Evolutionary conservation across 2,329 filamentous ascomycete species (phyloP).

Genomic region (Lachnellula suecica): DNA sequence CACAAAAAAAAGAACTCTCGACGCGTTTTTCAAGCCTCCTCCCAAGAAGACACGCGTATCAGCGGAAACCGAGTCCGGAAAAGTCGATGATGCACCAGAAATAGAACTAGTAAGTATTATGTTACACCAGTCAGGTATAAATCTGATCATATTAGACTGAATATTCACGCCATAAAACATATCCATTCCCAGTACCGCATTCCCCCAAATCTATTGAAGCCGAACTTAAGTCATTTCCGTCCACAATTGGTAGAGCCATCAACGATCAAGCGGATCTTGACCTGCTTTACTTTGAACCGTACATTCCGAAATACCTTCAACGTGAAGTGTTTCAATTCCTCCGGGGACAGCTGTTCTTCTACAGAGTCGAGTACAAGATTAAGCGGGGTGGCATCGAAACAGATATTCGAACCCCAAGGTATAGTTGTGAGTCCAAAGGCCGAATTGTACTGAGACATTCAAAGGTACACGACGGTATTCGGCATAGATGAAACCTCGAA

Average conservation of each 20-base stretch:
- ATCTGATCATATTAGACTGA: conserved; percentile 9
- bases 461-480: conserved; percentile 60
- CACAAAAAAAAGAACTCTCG: conserved; percentile 61
- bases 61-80: conserved; percentile 4
- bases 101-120: conserved; percentile 12
- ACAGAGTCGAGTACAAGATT: conserved; percentile 72
- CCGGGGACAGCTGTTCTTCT: conserved; percentile 70
- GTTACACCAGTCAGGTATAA: not conserved
- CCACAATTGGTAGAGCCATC: conserved; percentile 53
- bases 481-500: conserved; percentile 60
- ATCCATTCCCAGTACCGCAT: conserved; percentile 50
- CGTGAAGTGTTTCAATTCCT: conserved; percentile 68
- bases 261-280: conserved; percentile 70
- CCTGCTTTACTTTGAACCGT: conserved; percentile 74
- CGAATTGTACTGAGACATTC: conserved; percentile 41
- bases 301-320: conserved; percentile 57
- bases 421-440: conserved; percentile 2
- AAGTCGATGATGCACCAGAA: not conserved
- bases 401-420: conserved; percentile 55
- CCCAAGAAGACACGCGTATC: conserved; percentile 38
- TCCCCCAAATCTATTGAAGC: conserved; percentile 40
- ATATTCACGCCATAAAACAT: conserved; percentile 41
- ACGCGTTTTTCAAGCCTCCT: conserved; percentile 63
- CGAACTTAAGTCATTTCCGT: conserved; percentile 46
- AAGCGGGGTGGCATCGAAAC: conserved; percentile 63